These are phyloP conservation scores for Hawksworthiomyces lignivorus DNA, from an alignment of 2,329 filamentous ascomycete genomes.

Conservation along the genomic window DNA sequence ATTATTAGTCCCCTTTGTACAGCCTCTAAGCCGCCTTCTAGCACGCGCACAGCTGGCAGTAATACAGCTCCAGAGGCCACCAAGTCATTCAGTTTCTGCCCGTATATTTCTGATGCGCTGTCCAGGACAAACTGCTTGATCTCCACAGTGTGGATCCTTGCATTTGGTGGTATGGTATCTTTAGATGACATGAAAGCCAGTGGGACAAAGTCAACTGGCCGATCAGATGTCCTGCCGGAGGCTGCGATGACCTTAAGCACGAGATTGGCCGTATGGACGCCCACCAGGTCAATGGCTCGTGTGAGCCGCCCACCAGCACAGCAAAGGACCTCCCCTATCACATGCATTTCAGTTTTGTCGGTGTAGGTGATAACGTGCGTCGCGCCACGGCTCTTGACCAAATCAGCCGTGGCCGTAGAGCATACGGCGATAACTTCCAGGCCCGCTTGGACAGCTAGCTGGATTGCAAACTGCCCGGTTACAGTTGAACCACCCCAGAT, in stretches of 20 bases:
- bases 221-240: background rate
- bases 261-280: conserved; percentile 25
- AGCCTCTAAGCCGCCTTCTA: conserved; percentile 26
- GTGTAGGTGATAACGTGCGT: conserved; percentile 25
- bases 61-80: conserved; percentile 21
- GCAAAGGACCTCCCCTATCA: conserved; percentile 24
- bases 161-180: conserved; percentile 21
- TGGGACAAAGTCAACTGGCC: conserved; percentile 24
- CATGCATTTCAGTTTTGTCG: conserved; percentile 23
- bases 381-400: conserved; percentile 25
- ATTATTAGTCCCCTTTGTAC: conserved; percentile 25
- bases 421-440: conserved; percentile 29
- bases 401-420: conserved; percentile 22
- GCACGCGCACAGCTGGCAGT: conserved; percentile 23
- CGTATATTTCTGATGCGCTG: conserved; percentile 20
- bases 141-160: conserved; percentile 27
- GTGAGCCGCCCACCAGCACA: conserved; percentile 22
- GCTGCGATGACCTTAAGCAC: conserved; percentile 22
- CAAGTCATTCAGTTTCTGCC: conserved; percentile 24
- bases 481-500: conserved; percentile 35
- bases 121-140: conserved; percentile 32
- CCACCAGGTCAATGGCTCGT: conserved; percentile 30
- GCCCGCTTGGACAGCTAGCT: conserved; percentile 27
- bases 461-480: conserved; percentile 33
- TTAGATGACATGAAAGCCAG: conserved; percentile 26